Evolutionary conservation across 306 rosid species (phyloP), one percentile per base, ranked within the genome.

Genomic region (Vigna hirtella): DNA sequence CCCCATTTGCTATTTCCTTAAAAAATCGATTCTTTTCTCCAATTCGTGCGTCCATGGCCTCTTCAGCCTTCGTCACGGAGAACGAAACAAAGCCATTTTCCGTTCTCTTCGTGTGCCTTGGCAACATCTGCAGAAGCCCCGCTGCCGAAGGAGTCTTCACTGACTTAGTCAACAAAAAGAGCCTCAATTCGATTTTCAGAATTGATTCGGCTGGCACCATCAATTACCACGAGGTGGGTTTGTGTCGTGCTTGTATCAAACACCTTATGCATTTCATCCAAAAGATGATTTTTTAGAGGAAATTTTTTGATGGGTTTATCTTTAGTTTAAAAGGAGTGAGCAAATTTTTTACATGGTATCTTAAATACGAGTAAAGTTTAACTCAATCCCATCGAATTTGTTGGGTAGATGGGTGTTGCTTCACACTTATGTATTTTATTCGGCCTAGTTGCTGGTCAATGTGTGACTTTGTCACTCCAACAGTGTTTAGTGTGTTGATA

Each of bases 121-220:
- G 98, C 68, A 95, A 95, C 86, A 91, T 95, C 30, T 92, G 98
- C 78, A 84, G 98, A 65, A 95, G 98, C 91, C 98, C 97, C 18
- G 93, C 98, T 68, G 98, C 97, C 3, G 98, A 93, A 85, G 98
- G 98, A 4, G 93, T 95, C 71, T 95, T 95, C 86, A 85, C 85
- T 15, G 85, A 95, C 79, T 84, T 95, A 82, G 96, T 95, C 52
- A 85, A 78, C 55, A 88, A 87, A 82, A 91, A 82, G 77, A 93
- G 83, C 73, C 71, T 91, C 47, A 83, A 86, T 77, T 89, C 92
- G 47, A 81, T 85, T 36, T 85, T 95, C 85, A 79, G 43, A 34
- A 91, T 92, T 70, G 98, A 95, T 77, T 93, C 97, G 47, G 93
- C 97, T 50, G 98, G 98, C 70, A 95, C 98, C 79, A 91, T 95